Conservation (phyloP, 345 rosid genomes). For the Gossypium stocksii region DNA sequence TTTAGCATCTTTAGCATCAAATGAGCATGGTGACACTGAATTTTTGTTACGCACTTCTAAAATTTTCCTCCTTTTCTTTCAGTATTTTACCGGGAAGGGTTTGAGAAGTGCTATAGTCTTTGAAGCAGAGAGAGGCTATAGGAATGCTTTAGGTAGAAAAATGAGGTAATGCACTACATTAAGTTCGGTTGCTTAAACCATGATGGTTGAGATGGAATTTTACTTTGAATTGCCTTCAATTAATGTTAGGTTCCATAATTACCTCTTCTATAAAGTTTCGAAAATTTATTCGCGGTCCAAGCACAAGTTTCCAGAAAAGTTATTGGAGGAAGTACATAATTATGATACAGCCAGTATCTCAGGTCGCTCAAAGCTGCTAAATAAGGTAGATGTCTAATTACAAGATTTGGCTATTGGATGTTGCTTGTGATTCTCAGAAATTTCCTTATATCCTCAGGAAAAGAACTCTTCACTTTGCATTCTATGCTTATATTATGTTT, state of each 20-base stretch:
- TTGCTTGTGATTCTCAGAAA: constrained; percentile 1
- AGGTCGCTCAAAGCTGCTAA: constrained; percentile 44
- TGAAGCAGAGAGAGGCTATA: constrained; percentile 36
- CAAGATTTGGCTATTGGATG: constrained; percentile 1
- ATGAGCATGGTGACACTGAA: background rate
- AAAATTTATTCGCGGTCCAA: constrained; percentile 43
- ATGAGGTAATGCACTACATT: constrained; percentile 31
- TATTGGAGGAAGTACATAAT: constrained; percentile 35
- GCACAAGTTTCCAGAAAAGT: constrained; percentile 39
- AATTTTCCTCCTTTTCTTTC: background rate
- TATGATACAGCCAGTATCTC: constrained; percentile 31
- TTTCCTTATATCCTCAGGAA: background rate
- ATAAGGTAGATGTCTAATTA: constrained; percentile 33
- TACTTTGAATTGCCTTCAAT: background rate
- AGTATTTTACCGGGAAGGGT: constrained; percentile 30
- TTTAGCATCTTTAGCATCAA: background rate
- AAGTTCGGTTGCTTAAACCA: background rate
- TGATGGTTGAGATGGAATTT: background rate
- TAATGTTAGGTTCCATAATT: constrained; percentile 40
- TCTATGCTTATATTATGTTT: background rate
- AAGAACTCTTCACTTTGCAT: background rate
- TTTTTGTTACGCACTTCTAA: background rate
- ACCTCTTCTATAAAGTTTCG: constrained; percentile 16
- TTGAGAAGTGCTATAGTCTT: constrained; percentile 34
- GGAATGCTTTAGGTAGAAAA: constrained; percentile 36